Conservation (phyloP, 2,329 filamentous ascomycete species). For the Alternaria tenuissima region DNA sequence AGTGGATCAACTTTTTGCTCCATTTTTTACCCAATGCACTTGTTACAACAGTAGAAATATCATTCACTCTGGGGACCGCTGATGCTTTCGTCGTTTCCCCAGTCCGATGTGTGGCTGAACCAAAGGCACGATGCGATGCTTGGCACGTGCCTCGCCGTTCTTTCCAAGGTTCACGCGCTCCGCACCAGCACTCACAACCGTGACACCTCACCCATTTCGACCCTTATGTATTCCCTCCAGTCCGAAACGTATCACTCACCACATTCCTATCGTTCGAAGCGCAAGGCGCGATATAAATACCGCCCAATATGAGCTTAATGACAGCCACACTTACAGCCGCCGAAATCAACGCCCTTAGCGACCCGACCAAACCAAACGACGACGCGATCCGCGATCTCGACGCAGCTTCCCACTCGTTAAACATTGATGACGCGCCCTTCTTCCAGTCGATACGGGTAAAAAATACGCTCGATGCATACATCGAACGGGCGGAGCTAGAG, state of each 20-base stretch:
- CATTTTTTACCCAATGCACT: neutral
- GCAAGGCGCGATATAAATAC: constrained; percentile 27
- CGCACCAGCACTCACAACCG: constrained; percentile 21
- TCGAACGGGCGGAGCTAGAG: constrained; percentile 22
- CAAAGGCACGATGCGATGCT: constrained; percentile 9
- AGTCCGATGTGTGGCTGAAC: neutral
- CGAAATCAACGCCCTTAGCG: constrained; percentile 36
- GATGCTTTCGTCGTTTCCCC: neutral
- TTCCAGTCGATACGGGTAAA: constrained; percentile 38
- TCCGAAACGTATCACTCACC: constrained; percentile 9
- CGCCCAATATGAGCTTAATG: constrained; percentile 38
- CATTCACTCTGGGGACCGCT: too few relatives aligned
- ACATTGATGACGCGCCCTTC: constrained; percentile 1
- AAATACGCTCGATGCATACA: constrained; percentile 42
- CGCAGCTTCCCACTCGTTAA: constrained; percentile 3
- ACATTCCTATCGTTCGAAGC: constrained; percentile 23
- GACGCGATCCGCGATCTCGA: constrained; percentile 24
- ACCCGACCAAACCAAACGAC: constrained; percentile 25
- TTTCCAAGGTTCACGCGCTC: constrained; percentile 23
- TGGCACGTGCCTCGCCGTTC: constrained; percentile 18
- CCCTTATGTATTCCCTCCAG: constrained; percentile 30
- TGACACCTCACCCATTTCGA: constrained; percentile 24
- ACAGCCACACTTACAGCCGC: constrained; percentile 31
- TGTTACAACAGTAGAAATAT: neutral
- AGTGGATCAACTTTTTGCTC: too few relatives aligned